Evolutionary conservation across 1,284 basidiomycete genomes (phyloP), one percentile per base, ranked within the genome.

Genomic region (Cryptococcus jaspeensis): DNA sequence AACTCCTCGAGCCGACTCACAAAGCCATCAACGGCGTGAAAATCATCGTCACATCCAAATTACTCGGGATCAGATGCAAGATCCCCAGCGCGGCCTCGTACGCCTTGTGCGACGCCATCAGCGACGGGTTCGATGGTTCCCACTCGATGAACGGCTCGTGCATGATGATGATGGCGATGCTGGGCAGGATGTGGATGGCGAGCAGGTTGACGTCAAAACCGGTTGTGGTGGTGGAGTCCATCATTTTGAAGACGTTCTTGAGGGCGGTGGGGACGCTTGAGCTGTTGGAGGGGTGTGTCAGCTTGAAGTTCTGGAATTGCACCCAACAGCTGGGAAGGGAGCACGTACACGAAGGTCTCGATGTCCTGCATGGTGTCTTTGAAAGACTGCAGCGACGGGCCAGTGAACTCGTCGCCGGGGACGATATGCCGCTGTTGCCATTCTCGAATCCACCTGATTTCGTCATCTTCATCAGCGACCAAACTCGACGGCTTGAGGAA

Each of bases 21-120:
- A 73, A 69, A 20, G 59, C 55, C n/a, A 70, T 56, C 0, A 70
- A 25, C 1, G 71, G 59, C 5, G 69, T 72, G 22, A 72, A 47
- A 38, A 74, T 40, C 18, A 66, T 44, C 6, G 66, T 55, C n/a
- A 74, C 49, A 46, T 76, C 73, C 22, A 74, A 55, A 53, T 73
- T 73, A 18, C 66, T 67, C 1, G 74, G 74, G 22, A 76, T 65
- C 15, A 73, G 58, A 49, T 76, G 70, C 11, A 74, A 52, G n/a
- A 72, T 44, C 5, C 65, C 64, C 11, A 73, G 56, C 18, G 70
- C 61, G 2, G 59, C 63, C 47, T 73, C 69, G 47, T 66, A 72
- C 0, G 63, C 60, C 43, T 64, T 61, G 37, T 67, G 64, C n/a
- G 68, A 42, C 9, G 56, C 46, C 1, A 52, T 56, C 15, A 63